A percentile compares a stretch with the other conserved stretches of the same genome.
These are phyloP conservation scores for Oryza meridionalis DNA, from an alignment of 176 grass and related monocot genomes.

Conservation along the genomic window DNA sequence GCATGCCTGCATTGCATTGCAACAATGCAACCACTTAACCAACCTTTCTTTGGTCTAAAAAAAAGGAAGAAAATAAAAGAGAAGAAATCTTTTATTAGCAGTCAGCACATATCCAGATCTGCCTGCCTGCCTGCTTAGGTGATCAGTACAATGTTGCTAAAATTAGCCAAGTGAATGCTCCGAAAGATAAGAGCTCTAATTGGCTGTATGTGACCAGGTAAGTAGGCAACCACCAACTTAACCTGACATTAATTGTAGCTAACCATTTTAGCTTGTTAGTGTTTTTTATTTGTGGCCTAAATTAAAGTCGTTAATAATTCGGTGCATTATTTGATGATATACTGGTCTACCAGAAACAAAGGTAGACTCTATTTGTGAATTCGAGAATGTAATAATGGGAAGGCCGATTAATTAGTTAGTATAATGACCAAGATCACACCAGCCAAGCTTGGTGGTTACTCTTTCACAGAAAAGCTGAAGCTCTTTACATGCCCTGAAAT, in stretches of 20 bases:
- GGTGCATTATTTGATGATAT: slow-evolving; percentile 1
- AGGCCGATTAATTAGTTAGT: slow-evolving; percentile 43
- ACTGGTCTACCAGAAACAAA: slow-evolving; percentile 27
- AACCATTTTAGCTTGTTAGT: slow-evolving; percentile 38
- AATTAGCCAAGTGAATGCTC: slow-evolving; percentile 33
- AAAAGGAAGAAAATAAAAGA: background rate
- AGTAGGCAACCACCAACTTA: slow-evolving; percentile 42
- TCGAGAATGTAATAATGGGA: slow-evolving; percentile 36
- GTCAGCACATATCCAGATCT: slow-evolving; percentile 50
- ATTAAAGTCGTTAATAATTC: slow-evolving; percentile 13
- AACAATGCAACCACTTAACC: slow-evolving; percentile 46
- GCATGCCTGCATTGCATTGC: background rate
- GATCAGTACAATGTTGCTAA: slow-evolving; percentile 45
- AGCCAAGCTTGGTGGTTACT: slow-evolving; percentile 38
- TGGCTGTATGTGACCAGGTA: slow-evolving; percentile 30
- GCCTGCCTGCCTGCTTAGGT: slow-evolving; percentile 17
- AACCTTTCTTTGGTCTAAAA: slow-evolving; percentile 27
- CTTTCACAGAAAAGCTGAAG: slow-evolving; percentile 23
- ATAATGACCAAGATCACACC: slow-evolving; percentile 47
- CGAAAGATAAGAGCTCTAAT: slow-evolving; percentile 11
- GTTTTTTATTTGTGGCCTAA: background rate
- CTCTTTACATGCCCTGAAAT: slow-evolving; percentile 28
- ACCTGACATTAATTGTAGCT: slow-evolving; percentile 41
- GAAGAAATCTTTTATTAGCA: slow-evolving; percentile 37
- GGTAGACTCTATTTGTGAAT: slow-evolving; percentile 21